Evolutionary conservation across 2,329 filamentous ascomycete species (phyloP).

Genomic region (Phialocephala sp.): DNA sequence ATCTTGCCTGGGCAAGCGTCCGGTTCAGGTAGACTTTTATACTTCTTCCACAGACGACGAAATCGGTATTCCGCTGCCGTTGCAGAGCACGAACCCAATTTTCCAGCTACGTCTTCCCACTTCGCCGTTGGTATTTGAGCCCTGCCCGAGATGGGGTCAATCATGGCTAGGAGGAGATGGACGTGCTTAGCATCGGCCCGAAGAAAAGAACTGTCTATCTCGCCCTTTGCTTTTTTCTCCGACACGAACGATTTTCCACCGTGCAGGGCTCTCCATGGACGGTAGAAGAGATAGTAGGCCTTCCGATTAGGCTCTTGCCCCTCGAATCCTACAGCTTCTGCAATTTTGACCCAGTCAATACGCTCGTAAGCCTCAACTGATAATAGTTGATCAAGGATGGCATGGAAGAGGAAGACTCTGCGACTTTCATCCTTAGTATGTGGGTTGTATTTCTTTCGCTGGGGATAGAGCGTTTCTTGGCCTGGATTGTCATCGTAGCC

Average conservation of each 20-base stretch:
- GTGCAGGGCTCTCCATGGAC: not conserved
- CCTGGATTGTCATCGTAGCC: not conserved
- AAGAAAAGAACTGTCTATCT: not conserved
- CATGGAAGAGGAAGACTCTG: not conserved
- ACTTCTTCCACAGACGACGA: not conserved
- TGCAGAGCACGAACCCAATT: not conserved
- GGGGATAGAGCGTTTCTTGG: not conserved
- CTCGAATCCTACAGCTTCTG: not conserved
- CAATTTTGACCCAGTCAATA: not conserved
- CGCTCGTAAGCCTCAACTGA: not conserved
- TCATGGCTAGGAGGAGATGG: not conserved
- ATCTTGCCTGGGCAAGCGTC: not conserved
- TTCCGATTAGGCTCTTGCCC: not conserved
- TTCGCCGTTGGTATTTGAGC: not conserved
- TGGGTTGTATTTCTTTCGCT: not conserved
- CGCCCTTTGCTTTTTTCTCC: not conserved
- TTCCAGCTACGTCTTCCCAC: not conserved
- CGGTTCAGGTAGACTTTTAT: not conserved
- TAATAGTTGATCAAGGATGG: conserved; percentile 1
- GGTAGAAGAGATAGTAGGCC: not conserved
- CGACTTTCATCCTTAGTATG: not conserved
- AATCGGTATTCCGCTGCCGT: not conserved
- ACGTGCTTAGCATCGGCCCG: not conserved
- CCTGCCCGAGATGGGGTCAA: not conserved
- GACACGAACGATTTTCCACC: not conserved